phyloP scores from a whole-genome alignment of 2,329 filamentous ascomycete species.

The Exophiala phaeomuriformis region DNA sequence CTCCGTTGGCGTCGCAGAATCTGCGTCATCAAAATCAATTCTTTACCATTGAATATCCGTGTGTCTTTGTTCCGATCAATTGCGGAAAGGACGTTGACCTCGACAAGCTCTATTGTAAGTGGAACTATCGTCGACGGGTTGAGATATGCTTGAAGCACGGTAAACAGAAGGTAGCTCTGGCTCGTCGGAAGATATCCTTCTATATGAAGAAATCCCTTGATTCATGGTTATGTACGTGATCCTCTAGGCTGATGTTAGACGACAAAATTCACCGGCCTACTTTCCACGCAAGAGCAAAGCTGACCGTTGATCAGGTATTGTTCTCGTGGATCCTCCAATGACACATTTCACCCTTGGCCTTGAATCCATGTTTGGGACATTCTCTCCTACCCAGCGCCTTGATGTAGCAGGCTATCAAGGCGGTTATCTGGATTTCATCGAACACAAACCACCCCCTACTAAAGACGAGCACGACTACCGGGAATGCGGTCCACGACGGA shows the following conservation, averaged over 20 bases:
- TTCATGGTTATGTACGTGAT: slow-evolving; percentile 20
- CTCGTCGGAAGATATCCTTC: slow-evolving; percentile 24
- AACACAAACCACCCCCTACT: slow-evolving; percentile 12
- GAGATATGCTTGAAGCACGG: slow-evolving; percentile 21
- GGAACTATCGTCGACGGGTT: slow-evolving; percentile 23
- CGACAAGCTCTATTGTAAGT: slow-evolving; percentile 23
- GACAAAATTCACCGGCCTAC: too few relatives aligned
- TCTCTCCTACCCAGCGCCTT: slow-evolving; percentile 16
- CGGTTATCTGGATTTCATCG: slow-evolving; percentile 24
- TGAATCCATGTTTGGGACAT: slow-evolving; percentile 13
- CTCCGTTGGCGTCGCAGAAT: slow-evolving; percentile 20
- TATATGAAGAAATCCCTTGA: slow-evolving; percentile 22
- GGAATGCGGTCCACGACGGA: slow-evolving; percentile 12
- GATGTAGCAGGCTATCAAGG: slow-evolving; percentile 20
- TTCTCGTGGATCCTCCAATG: slow-evolving; percentile 23
- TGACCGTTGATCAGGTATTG: slow-evolving; percentile 12
- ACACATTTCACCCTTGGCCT: slow-evolving; percentile 19
- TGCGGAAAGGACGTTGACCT: slow-evolving; percentile 24
- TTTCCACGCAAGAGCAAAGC: neutral
- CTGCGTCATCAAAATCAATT: slow-evolving; percentile 18
- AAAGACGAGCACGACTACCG: slow-evolving; percentile 21
- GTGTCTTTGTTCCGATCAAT: slow-evolving; percentile 16
- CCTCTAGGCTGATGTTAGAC: neutral
- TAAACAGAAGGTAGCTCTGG: slow-evolving; percentile 21
- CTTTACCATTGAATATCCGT: slow-evolving; percentile 23